Conservation (phyloP, 1,284 basidiomycete genomes). For the Trichosporon coremiiforme region DNA sequence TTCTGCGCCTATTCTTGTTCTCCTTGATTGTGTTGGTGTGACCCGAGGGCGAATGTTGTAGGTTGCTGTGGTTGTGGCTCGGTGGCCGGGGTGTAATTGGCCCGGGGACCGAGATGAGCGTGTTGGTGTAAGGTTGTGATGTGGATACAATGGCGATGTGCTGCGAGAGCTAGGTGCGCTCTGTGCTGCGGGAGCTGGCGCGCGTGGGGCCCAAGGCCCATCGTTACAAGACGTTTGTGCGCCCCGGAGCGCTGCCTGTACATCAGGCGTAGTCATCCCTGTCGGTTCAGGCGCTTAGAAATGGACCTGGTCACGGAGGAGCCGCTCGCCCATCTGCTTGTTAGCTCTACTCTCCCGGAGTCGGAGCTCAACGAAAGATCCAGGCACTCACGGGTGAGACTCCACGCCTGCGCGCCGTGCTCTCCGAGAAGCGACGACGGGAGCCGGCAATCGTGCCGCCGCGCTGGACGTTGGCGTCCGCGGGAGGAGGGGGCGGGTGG, state of each 20-base stretch:
- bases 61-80: too few relatives aligned
- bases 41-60: too few relatives aligned
- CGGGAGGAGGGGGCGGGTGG: constrained; percentile 28
- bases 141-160: constrained; percentile 11
- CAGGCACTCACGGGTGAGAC: constrained; percentile 50
- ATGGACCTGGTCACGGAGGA: constrained; percentile 52
- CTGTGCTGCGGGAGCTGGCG: neutral
- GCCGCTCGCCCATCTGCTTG: constrained; percentile 51
- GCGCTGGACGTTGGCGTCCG: neutral
- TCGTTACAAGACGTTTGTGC: neutral
- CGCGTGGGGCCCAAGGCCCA: constrained; percentile 4
- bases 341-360: too few relatives aligned
- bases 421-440: constrained; percentile 43
- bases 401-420: constrained; percentile 42
- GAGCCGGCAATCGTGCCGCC: neutral
- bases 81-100: neutral
- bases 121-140: constrained; percentile 2
- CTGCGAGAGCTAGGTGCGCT: neutral
- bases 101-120: neutral
- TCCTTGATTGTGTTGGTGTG: neutral
- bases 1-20: neutral
- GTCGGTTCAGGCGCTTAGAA: constrained; percentile 31
- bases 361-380: too few relatives aligned
- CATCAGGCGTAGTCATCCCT: neutral
- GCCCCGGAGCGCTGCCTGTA: neutral